These are phyloP conservation scores for Polytrichum commune DNA, from an alignment of 225 moss, liverwort and hornwort species.

Conservation along the genomic window DNA sequence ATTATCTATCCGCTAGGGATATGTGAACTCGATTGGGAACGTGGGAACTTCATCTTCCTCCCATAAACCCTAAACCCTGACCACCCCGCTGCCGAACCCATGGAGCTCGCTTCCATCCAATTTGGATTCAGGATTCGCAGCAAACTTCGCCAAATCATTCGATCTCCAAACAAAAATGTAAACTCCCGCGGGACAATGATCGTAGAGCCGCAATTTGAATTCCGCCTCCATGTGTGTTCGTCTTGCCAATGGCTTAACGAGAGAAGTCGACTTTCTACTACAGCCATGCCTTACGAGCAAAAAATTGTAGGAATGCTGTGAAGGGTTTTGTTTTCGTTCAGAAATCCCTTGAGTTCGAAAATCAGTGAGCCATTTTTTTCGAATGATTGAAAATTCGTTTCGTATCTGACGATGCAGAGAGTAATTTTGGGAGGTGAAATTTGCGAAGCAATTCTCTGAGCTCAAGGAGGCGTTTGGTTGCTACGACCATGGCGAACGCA, in stretches of 20 bases:
- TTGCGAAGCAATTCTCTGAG: not conserved
- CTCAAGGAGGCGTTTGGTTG: not conserved
- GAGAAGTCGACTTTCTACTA: not conserved
- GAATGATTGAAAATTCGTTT: not conserved
- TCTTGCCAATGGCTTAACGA: not conserved
- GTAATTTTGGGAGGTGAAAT: constrained; percentile 1
- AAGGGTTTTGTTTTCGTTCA: not conserved
- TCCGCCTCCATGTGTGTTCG: too few species aligned
- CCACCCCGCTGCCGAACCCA: not conserved
- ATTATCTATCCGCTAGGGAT: too few species aligned
- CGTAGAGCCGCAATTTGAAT: too few species aligned
- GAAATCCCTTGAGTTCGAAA: not conserved
- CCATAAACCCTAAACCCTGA: not conserved
- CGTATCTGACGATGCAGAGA: not conserved
- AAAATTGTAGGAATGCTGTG: not conserved
- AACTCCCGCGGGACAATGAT: too few species aligned
- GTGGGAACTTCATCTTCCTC: not conserved
- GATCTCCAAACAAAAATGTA: too few species aligned
- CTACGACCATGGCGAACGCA: constrained; percentile 5
- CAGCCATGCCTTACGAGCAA: not conserved
- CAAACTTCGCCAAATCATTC: not conserved
- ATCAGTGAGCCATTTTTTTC: too few species aligned
- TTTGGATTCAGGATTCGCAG: not conserved
- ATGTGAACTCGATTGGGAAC: not conserved
- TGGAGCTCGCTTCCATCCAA: not conserved